A percentile compares a stretch with the other conserved stretches of the same genome.
phyloP scores from a whole-genome alignment of 352 stramenopile genomes.

The Halophytophthora batemanensis region DNA sequence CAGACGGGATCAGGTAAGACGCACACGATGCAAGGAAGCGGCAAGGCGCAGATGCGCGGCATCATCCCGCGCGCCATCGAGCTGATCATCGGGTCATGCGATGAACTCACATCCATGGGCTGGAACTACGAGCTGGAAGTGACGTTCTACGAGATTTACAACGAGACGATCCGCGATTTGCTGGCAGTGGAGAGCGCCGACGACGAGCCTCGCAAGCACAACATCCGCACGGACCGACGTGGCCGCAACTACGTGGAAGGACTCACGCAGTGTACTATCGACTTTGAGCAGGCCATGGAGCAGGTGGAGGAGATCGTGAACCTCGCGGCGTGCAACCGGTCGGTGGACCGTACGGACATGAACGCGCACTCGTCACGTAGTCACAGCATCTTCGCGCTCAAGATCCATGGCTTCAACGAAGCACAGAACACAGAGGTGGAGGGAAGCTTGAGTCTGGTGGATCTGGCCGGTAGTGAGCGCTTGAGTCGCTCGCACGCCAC shows the following conservation, averaged over 20 bases:
- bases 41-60: constrained; percentile 93
- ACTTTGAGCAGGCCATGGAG: constrained; percentile 81
- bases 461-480: constrained; percentile 95
- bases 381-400: constrained; percentile 98
- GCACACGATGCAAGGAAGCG: constrained; percentile 98
- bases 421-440: constrained; percentile 89
- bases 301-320: constrained; percentile 88
- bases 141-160: constrained; percentile 99
- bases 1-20: constrained; percentile 98
- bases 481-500: constrained; percentile 92
- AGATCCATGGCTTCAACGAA: constrained; percentile 86
- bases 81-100: constrained; percentile 81
- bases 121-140: constrained; percentile 97
- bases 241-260: constrained; percentile 88
- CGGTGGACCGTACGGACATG: constrained; percentile 97
- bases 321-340: constrained; percentile 91
- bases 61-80: constrained; percentile 98
- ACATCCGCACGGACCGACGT: constrained; percentile 75
- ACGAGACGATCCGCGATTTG: constrained; percentile 98
- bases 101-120: constrained; percentile 69
- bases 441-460: constrained; percentile 92
- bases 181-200: constrained; percentile 63
- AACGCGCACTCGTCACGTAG: constrained; percentile 97
- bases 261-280: constrained; percentile 75
- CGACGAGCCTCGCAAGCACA: constrained; percentile 59